Percentiles rank a stretch among this genome's conserved stretches.
These are phyloP conservation scores for Allium cepa DNA, from an alignment of 106 monocot genomes.

Conservation along the genomic window DNA sequence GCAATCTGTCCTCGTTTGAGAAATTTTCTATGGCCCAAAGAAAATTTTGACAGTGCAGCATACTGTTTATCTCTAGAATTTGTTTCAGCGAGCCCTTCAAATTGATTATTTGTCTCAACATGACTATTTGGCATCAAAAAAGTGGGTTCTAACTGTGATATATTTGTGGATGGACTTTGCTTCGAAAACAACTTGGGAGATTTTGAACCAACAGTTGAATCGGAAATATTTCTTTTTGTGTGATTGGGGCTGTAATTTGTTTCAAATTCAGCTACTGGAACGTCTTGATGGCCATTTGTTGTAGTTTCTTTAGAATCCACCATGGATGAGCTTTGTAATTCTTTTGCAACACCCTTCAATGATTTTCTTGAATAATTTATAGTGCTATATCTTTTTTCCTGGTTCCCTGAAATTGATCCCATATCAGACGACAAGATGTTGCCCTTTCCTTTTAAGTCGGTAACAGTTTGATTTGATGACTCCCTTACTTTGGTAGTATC, in stretches of 20 bases:
- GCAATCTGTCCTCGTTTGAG: conserved; percentile 11
- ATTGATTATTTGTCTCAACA: background rate
- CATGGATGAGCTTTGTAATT: background rate
- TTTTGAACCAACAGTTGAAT: conserved; percentile 11
- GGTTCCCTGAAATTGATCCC: conserved; percentile 1
- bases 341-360: conserved; percentile 9
- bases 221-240: conserved; percentile 18
- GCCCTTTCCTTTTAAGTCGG: conserved; percentile 2
- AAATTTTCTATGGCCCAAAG: conserved; percentile 20
- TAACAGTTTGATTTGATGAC: background rate
- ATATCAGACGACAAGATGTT: background rate
- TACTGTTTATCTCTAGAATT: conserved; percentile 12
- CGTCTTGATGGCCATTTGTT: background rate
- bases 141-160: background rate
- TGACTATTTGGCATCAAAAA: background rate
- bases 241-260: background rate
- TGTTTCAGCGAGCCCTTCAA: background rate
- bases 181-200: conserved; percentile 3
- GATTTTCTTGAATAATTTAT: conserved; percentile 26
- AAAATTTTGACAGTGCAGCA: conserved; percentile 7
- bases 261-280: background rate
- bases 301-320: conserved; percentile 1
- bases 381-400: conserved; percentile 11
- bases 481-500: background rate
- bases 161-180: conserved; percentile 4